phyloP scores from a whole-genome alignment of 176 grass and related monocot species.

The Tillandsia leiboldiana region DNA sequence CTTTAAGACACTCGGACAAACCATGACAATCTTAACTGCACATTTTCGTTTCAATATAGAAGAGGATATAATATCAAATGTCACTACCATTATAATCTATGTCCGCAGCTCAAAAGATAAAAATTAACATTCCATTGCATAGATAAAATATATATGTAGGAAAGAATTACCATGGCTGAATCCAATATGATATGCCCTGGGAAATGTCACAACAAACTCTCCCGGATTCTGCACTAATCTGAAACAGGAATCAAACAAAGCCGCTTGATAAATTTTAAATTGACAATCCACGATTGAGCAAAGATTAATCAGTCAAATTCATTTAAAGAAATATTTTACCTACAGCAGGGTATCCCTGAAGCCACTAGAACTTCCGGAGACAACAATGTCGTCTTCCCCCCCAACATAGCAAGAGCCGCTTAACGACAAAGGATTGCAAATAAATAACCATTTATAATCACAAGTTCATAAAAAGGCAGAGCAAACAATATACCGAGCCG shows the following conservation, averaged over 20 bases:
- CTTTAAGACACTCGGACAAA: neutral
- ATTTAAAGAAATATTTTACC: slow-evolving; percentile 33
- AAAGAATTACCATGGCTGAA: slow-evolving; percentile 80
- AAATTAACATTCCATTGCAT: neutral
- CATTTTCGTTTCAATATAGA: neutral
- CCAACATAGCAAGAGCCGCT: slow-evolving; percentile 74
- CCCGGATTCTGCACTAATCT: slow-evolving; percentile 97
- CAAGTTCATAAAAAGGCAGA: neutral
- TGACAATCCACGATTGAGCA: neutral
- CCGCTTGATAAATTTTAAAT: slow-evolving; percentile 6
- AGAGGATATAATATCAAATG: neutral
- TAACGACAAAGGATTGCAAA: slow-evolving; percentile 24
- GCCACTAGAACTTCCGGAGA: slow-evolving; percentile 73
- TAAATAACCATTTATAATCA: slow-evolving; percentile 5
- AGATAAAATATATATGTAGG: neutral
- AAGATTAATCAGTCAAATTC: neutral
- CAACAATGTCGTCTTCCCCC: slow-evolving; percentile 89
- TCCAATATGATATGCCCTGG: slow-evolving; percentile 89
- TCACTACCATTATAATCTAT: neutral
- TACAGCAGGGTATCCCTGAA: slow-evolving; percentile 72
- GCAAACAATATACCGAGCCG: slow-evolving; percentile 41
- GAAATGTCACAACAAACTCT: slow-evolving; percentile 97
- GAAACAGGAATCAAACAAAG: slow-evolving; percentile 6
- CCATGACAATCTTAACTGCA: neutral
- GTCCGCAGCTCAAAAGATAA: neutral